Percentiles rank a stretch among this genome's conserved stretches.
These are phyloP conservation scores for Didymella pinodella DNA, from an alignment of 2,329 filamentous ascomycete genomes.

Conservation along the genomic window DNA sequence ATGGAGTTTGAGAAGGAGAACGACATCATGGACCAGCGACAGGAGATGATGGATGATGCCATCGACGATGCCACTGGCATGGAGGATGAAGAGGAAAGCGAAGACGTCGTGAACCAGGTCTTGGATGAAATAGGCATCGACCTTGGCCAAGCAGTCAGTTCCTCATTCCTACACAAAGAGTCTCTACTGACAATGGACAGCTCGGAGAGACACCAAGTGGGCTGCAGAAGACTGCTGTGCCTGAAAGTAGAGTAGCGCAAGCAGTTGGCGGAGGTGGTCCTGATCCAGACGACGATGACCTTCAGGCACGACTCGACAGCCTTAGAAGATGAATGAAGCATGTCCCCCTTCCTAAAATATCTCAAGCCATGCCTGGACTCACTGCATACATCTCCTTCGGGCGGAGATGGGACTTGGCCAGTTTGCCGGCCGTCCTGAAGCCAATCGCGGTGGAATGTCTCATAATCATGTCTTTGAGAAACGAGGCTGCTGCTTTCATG, in stretches of 20 bases:
- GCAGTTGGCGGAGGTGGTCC: conserved; percentile 74
- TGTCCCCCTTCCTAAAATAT: background rate
- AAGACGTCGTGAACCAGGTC: conserved; percentile 96
- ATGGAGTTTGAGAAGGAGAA: conserved; percentile 99
- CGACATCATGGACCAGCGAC: conserved; percentile 98
- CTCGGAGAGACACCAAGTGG: conserved; percentile 90
- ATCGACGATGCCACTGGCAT: conserved; percentile 96
- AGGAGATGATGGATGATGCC: conserved; percentile 99
- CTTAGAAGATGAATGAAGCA: conserved; percentile 64
- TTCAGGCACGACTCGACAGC: conserved; percentile 92
- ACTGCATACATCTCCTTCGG: background rate
- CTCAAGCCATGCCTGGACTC: background rate
- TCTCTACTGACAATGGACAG: conserved; percentile 58
- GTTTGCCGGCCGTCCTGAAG: background rate
- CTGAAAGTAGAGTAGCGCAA: conserved; percentile 83
- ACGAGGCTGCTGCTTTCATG: conserved; percentile 12
- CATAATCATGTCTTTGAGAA: background rate
- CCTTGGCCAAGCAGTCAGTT: conserved; percentile 81
- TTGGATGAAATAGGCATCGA: conserved; percentile 97
- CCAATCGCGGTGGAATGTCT: conserved; percentile 1
- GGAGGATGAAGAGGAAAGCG: conserved; percentile 90
- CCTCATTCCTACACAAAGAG: background rate
- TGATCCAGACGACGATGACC: conserved; percentile 87
- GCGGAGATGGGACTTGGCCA: background rate
- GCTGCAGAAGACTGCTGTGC: conserved; percentile 74